Evolutionary conservation across 2,329 filamentous ascomycete genomes (phyloP).

Genomic region (Dothidotthia symphoricarpi): DNA sequence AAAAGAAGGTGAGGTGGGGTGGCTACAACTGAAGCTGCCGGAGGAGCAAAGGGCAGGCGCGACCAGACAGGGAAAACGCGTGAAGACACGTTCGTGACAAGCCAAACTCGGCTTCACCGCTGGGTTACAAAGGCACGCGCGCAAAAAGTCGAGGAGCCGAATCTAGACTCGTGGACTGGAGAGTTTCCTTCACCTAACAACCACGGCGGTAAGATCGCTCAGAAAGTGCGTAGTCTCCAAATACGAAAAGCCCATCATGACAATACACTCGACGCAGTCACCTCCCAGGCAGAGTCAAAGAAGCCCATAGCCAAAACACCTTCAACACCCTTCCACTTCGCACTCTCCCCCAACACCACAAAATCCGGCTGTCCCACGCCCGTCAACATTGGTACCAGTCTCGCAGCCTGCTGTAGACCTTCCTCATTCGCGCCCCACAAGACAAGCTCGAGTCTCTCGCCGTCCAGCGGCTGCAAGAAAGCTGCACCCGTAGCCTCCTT

Average conservation of each 20-base stretch:
- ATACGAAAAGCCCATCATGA: background rate
- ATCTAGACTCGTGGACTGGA: too few species aligned
- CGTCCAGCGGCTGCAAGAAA: constrained; percentile 51
- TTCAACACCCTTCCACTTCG: constrained; percentile 53
- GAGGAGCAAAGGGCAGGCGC: constrained; percentile 10
- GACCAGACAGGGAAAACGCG: constrained; percentile 14
- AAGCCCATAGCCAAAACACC: constrained; percentile 56
- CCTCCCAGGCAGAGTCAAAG: constrained; percentile 55
- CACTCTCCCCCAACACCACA: constrained; percentile 48
- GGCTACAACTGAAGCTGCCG: constrained; percentile 5
- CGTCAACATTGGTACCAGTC: constrained; percentile 56
- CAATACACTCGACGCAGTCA: constrained; percentile 49
- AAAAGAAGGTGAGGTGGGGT: constrained; percentile 15
- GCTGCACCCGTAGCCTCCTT: constrained; percentile 48
- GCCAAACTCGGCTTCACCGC: constrained; percentile 12
- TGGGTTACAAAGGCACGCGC: background rate
- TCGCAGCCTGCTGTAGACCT: constrained; percentile 51
- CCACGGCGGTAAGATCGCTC: too few species aligned
- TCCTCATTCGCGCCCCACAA: constrained; percentile 55
- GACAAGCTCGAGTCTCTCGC: constrained; percentile 54
- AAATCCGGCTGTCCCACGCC: constrained; percentile 60
- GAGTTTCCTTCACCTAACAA: too few species aligned
- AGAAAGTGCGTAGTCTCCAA: background rate
- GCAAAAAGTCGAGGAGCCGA: too few species aligned
- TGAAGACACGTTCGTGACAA: constrained; percentile 2